Conservation (phyloP, 2,329 filamentous ascomycete species). For the Aureobasidium sp. region DNA sequence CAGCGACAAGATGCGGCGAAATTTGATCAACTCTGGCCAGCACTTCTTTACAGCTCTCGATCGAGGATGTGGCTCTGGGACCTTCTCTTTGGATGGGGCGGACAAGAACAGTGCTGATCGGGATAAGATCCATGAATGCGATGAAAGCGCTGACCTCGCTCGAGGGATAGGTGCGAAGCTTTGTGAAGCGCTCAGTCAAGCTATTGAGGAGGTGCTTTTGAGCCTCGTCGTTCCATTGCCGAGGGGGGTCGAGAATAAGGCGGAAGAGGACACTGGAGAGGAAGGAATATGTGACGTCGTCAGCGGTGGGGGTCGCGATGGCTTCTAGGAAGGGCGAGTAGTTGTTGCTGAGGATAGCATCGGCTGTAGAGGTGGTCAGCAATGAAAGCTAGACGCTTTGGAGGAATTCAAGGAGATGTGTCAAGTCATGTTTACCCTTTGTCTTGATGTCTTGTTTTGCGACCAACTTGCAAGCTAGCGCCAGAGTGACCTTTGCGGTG, state of each 20-base stretch:
- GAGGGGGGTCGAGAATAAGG: constrained; percentile 78
- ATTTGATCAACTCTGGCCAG: constrained; percentile 51
- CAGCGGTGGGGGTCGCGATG: constrained; percentile 55
- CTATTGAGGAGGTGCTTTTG: constrained; percentile 62
- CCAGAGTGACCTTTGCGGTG: constrained; percentile 77
- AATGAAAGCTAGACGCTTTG: not conserved
- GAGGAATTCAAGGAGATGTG: not conserved
- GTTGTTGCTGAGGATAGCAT: constrained; percentile 80
- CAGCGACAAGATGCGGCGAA: constrained; percentile 66
- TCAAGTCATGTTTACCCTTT: constrained; percentile 59
- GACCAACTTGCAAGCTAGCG: constrained; percentile 80
- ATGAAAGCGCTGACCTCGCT: constrained; percentile 63
- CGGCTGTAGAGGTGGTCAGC: constrained; percentile 49
- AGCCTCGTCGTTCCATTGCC: constrained; percentile 71
- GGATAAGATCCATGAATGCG: constrained; percentile 59
- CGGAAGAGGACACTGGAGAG: constrained; percentile 77
- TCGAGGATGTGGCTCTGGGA: constrained; percentile 64
- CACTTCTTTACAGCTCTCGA: constrained; percentile 60
- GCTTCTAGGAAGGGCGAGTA: constrained; percentile 71
- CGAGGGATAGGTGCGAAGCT: constrained; percentile 58
- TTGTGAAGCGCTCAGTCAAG: constrained; percentile 61
- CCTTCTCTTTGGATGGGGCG: constrained; percentile 67
- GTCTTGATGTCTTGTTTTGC: constrained; percentile 73
- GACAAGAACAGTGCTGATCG: constrained; percentile 50
- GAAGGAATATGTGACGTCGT: constrained; percentile 61